Base-by-base conservation (phyloP, 495 filamentous ascomycete genomes). In the Wilcoxina mikolae region DNA sequence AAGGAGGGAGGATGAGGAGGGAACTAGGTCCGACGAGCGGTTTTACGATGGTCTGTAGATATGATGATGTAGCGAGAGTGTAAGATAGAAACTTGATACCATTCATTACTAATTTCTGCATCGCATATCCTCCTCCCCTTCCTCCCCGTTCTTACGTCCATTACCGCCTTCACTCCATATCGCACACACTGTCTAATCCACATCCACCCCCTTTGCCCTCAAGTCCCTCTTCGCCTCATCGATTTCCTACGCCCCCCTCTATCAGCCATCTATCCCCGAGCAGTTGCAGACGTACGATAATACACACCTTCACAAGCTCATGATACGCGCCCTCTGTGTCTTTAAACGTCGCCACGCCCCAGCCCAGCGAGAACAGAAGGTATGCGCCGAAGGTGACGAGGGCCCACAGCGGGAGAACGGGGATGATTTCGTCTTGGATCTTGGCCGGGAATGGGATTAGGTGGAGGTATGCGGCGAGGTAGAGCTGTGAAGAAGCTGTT, bases 301-400 rank as follows among this genome's bases (percentile, higher is more conserved):
- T 29, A 51, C 59, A 33, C 47, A 61, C 71, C 67, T 74, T 79
- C 74, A 94, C 85, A 58, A 98, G 71, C 70, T 95, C 90, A 60
- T 80, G 76, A 68, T 95, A 83, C 54, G 91, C 91, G 58, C 85
- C 79, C 49, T 93, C 90, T 11, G 91, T 87, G 71, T 96, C 87
- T 71, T 93, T 87, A 76, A 98, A 98, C 33, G 88, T 95, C 61
- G 94, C 74, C 59, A 98, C 84, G 35, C 90, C 90, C 73, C 80
- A 79, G 49, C 91, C 91, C 25, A 98, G 78, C 58, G 86, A 87
- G 73, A 83, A 86, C 50, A 96, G 81, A 4, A 98, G 80, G 72
- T 88, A 95, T 42, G 89, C 83, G 70, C 88, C 91, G 69, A 96
- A 91, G 47, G 82, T 81, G 58, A 98, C 87, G 58, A 96, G 72